phyloP scores from a whole-genome alignment of 352 stramenopile species.

The Phytophthora colocasiae region DNA sequence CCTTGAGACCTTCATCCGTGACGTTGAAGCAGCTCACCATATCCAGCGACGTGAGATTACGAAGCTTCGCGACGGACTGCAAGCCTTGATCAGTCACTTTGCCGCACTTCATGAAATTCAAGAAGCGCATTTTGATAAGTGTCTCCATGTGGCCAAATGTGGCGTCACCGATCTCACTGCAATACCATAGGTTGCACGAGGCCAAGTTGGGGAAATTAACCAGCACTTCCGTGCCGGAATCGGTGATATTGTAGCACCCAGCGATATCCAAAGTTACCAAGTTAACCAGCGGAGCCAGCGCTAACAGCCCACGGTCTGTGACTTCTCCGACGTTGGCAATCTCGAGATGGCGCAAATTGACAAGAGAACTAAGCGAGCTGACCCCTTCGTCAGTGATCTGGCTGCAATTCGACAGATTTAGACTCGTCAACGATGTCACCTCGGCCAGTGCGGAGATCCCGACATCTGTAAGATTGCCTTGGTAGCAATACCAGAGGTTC shows the following conservation, averaged over 20 bases:
- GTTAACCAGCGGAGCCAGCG: slow-evolving; percentile 59
- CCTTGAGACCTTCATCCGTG: slow-evolving; percentile 55
- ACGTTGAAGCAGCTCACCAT: slow-evolving; percentile 82
- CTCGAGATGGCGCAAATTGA: slow-evolving; percentile 73
- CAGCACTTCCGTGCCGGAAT: slow-evolving; percentile 67
- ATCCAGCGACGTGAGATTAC: slow-evolving; percentile 72
- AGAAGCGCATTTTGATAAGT: slow-evolving; percentile 65
- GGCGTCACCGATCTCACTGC: slow-evolving; percentile 72
- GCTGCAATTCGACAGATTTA: slow-evolving; percentile 84
- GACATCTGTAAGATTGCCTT: slow-evolving; percentile 73
- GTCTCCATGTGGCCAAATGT: slow-evolving; percentile 65
- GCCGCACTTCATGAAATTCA: slow-evolving; percentile 88
- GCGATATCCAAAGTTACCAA: slow-evolving; percentile 74
- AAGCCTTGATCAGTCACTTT: slow-evolving; percentile 70
- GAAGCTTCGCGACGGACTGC: slow-evolving; percentile 53
- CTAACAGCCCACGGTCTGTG: slow-evolving; percentile 60
- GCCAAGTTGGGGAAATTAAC: slow-evolving; percentile 58
- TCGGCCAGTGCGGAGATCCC: slow-evolving; percentile 56
- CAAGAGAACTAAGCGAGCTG: slow-evolving; percentile 48
- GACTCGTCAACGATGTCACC: slow-evolving; percentile 65
- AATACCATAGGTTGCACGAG: slow-evolving; percentile 86
- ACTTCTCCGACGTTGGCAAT: slow-evolving; percentile 83
- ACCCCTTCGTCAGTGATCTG: slow-evolving; percentile 77
- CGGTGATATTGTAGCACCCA: slow-evolving; percentile 85
- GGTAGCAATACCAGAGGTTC: slow-evolving; percentile 86